A percentile compares a stretch with the other conserved stretches of the same genome.
These are phyloP conservation scores for Tetrastigma voinierianum DNA, from an alignment of 164 flowering plant species.

Conservation along the genomic window DNA sequence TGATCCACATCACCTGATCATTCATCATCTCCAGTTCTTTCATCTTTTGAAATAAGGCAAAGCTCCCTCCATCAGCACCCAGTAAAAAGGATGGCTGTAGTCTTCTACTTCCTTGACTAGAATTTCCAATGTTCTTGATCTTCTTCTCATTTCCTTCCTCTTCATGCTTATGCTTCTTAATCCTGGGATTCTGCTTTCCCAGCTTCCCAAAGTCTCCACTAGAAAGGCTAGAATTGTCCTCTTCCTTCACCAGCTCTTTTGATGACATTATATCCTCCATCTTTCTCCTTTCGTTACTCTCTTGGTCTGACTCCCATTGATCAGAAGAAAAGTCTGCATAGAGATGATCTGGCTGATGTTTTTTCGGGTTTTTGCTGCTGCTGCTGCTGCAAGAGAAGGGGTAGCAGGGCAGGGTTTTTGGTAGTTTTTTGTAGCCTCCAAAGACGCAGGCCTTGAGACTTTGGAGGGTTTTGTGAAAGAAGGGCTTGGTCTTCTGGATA, in stretches of 20 bases:
- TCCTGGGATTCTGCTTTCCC: slow-evolving; percentile 11
- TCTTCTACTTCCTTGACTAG: not conserved
- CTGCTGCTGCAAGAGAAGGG: slow-evolving; percentile 34
- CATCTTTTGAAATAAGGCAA: slow-evolving; percentile 42
- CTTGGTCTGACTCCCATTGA: slow-evolving; percentile 24
- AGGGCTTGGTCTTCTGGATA: slow-evolving; percentile 22
- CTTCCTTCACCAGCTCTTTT: slow-evolving; percentile 18
- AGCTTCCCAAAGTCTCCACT: slow-evolving; percentile 22
- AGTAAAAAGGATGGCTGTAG: not conserved
- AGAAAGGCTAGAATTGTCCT: slow-evolving; percentile 1
- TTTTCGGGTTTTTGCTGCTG: slow-evolving; percentile 16
- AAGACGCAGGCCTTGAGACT: slow-evolving; percentile 43
- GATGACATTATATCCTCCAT: not conserved
- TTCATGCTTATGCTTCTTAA: slow-evolving; percentile 18
- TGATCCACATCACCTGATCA: slow-evolving; percentile 54
- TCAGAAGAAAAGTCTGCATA: slow-evolving; percentile 26
- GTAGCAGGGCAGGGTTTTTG: slow-evolving; percentile 34
- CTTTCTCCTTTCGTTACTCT: slow-evolving; percentile 16
- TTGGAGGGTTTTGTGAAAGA: slow-evolving; percentile 25
- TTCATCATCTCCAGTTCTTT: slow-evolving; percentile 72
- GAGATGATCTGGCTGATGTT: slow-evolving; percentile 25
- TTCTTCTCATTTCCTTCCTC: slow-evolving; percentile 7
- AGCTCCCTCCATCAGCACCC: slow-evolving; percentile 14
- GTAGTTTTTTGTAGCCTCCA: slow-evolving; percentile 43
- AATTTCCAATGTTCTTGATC: slow-evolving; percentile 1